phyloP scores from a whole-genome alignment of 2,329 filamentous ascomycete species.

The Ophiostoma ulmi region DNA sequence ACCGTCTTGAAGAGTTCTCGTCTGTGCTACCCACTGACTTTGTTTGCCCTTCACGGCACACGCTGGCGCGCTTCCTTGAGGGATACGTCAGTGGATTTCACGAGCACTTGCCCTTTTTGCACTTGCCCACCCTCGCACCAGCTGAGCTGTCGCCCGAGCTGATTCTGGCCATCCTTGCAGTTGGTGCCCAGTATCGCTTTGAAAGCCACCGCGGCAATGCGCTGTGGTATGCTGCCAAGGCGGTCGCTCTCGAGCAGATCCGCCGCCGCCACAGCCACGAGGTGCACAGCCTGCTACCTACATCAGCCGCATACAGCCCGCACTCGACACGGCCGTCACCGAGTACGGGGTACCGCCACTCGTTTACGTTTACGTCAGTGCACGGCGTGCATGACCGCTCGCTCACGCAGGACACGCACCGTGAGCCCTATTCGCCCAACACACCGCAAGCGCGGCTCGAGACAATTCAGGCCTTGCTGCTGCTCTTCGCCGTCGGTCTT shows the following conservation, averaged over 20 bases:
- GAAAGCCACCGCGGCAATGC: slow-evolving; percentile 55
- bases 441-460: slow-evolving; percentile 56
- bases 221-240: slow-evolving; percentile 57
- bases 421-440: slow-evolving; percentile 56
- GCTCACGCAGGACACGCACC: slow-evolving; percentile 53
- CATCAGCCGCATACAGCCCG: slow-evolving; percentile 54
- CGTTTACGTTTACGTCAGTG: slow-evolving; percentile 55
- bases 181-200: slow-evolving; percentile 62
- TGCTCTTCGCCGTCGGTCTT: slow-evolving; percentile 56
- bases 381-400: slow-evolving; percentile 48
- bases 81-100: slow-evolving; percentile 65
- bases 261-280: slow-evolving; percentile 53
- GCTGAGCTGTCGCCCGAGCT: slow-evolving; percentile 63
- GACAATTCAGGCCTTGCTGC: slow-evolving; percentile 58
- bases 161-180: slow-evolving; percentile 60
- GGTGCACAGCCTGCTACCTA: slow-evolving; percentile 52
- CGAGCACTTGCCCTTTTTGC: slow-evolving; percentile 57
- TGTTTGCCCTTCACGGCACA: slow-evolving; percentile 63
- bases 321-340: slow-evolving; percentile 57
- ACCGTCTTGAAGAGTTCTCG: slow-evolving; percentile 57
- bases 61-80: slow-evolving; percentile 62
- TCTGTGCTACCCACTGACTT: slow-evolving; percentile 58
- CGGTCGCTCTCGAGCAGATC: slow-evolving; percentile 55
- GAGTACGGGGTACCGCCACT: slow-evolving; percentile 53
- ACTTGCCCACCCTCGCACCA: slow-evolving; percentile 60